Percentiles rank a stretch among this genome's conserved stretches.
phyloP scores from a whole-genome alignment of 495 filamentous ascomycete species.

The Penicillium roqueforti region DNA sequence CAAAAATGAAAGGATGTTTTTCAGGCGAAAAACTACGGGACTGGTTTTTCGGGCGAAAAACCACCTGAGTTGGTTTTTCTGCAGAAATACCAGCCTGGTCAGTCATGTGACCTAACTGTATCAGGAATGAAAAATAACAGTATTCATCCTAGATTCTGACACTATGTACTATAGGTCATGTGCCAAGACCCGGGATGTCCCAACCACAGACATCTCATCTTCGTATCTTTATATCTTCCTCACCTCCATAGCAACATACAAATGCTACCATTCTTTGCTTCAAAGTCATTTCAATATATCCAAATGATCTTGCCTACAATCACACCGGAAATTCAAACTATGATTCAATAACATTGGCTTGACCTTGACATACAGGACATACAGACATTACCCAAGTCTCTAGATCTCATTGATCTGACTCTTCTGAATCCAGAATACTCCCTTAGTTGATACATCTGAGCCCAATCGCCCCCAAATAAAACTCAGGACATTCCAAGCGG shows the following conservation, averaged over 20 bases:
- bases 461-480: neutral
- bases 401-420: neutral
- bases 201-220: neutral
- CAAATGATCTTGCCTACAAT: constrained; percentile 24
- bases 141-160: no score
- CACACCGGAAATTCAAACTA: constrained; percentile 19
- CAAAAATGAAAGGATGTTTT: no score
- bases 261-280: neutral
- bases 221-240: neutral
- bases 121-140: no score
- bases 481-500: neutral
- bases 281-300: neutral
- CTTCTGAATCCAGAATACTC: neutral
- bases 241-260: neutral
- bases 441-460: neutral
- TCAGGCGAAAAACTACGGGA: no score
- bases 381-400: neutral
- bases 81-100: no score
- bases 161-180: no score
- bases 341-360: constrained; percentile 47
- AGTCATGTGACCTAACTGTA: no score
- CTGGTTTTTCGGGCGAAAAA: no score
- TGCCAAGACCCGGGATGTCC: neutral
- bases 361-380: neutral
- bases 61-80: no score